Evolutionary conservation across 345 rosid genomes (phyloP), one percentile per base, ranked within the genome.

Genomic region (Geranium rotundifolium): DNA sequence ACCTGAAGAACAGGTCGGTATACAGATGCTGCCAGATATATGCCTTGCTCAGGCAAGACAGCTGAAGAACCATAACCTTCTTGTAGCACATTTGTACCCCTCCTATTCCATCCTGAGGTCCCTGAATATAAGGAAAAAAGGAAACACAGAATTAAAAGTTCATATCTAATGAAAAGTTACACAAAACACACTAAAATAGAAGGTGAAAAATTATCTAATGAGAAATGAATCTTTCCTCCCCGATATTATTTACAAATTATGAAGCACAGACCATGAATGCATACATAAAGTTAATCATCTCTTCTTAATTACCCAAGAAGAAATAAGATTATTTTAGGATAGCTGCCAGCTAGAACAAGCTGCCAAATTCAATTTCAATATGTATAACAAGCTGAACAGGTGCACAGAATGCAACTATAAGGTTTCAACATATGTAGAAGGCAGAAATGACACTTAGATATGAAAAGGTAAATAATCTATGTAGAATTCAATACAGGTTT

Each of bases 61-160:
- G 99, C 77, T 41, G 97, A 89, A 83, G 99, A 86, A 17, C 99
- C 99, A 75, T 90, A 93, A 69, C 96, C 96, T 86, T 93, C 97
- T 74, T 90, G 90, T 61, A 75, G 70, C 34, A 82, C 85, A 83
- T 83, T 85, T 56, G 95, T 68, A 71, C 87, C 85, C 78, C 76
- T 93, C 81, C 80, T 83, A 71, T 72, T 86, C 99, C 99, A 93
- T 71, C 99, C 96, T 80, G 86, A 95, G 70, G 86, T 86, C 73
- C 88, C 96, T 89, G 75, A 55, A 62, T 29, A 54, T 60, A 56
- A 39, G 29, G 20, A 19, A 49, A 17, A 54, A 34, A 63, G 39
- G 19, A 61, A 34, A 34, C 62, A 18, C n/a, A 34, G 71, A 34
- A 34, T 34, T 60, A 17, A 14, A 50, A 49, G 29, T 59, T 17